Conservation (phyloP, 768 basidiomycete species). For the Filobasidium wieringae region DNA sequence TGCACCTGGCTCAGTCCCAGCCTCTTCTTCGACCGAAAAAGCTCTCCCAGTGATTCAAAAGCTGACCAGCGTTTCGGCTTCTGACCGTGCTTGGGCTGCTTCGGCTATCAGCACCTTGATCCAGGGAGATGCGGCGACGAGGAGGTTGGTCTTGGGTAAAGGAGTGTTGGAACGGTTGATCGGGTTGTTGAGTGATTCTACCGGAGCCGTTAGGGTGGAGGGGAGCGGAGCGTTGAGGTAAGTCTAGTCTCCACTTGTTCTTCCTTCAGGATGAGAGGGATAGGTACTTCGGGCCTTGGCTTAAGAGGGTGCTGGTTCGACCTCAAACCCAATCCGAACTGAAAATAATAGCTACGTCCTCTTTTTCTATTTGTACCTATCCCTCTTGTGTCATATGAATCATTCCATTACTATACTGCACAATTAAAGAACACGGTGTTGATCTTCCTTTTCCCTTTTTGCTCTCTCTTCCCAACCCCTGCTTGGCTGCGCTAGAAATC, state of each 20-base stretch:
- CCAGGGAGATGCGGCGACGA: slow-evolving; percentile 85
- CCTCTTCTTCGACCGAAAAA: slow-evolving; percentile 43
- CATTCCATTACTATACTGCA: not conserved
- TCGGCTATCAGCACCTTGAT: slow-evolving; percentile 92
- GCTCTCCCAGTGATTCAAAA: slow-evolving; percentile 82
- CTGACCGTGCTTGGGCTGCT: slow-evolving; percentile 87
- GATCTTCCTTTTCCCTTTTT: not conserved
- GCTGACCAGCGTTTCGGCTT: slow-evolving; percentile 42
- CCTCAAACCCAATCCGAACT: too few relatives aligned
- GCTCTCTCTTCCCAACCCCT: not conserved
- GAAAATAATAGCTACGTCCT: not conserved
- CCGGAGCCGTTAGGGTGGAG: slow-evolving; percentile 83
- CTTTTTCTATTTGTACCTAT: not conserved
- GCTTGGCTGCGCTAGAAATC: slow-evolving; percentile 51
- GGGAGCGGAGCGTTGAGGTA: slow-evolving; percentile 78
- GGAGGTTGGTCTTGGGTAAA: slow-evolving; percentile 77
- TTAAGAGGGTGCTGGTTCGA: too few relatives aligned
- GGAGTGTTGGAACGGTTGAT: slow-evolving; percentile 80
- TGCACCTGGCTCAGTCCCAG: slow-evolving; percentile 61
- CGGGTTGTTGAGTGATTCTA: slow-evolving; percentile 70
- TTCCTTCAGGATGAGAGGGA: not conserved
- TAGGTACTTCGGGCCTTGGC: not conserved
- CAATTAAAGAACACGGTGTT: not conserved
- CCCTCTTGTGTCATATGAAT: not conserved
- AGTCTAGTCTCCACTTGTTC: slow-evolving; percentile 27